phyloP scores from a whole-genome alignment of 2,329 filamentous ascomycete species.

The Cytospora piceae region DNA sequence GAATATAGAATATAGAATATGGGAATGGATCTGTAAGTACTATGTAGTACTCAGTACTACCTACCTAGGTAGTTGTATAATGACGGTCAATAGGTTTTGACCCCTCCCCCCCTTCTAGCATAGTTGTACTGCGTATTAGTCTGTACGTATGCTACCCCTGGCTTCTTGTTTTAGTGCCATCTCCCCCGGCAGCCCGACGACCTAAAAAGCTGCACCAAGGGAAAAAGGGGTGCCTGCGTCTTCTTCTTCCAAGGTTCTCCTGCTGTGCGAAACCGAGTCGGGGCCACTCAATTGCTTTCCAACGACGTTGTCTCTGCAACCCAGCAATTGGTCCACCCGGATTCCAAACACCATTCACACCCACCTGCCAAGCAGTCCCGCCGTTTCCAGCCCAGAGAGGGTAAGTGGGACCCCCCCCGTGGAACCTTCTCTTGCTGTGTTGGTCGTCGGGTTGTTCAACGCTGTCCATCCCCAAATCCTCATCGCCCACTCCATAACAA shows the following conservation, averaged over 20 bases:
- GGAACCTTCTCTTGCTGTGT: constrained; percentile 20
- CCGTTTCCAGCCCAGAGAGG: constrained; percentile 15
- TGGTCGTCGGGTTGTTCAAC: neutral
- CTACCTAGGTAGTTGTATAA: neutral
- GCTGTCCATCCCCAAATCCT: neutral
- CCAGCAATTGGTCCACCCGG: neutral
- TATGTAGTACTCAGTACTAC: too few relatives aligned
- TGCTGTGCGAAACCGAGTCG: neutral
- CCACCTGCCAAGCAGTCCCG: constrained; percentile 8
- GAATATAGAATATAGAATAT: too few relatives aligned
- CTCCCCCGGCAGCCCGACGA: neutral
- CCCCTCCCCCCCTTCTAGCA: too few relatives aligned
- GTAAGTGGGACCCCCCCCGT: constrained; percentile 18
- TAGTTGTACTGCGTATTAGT: neutral
- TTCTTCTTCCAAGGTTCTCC: neutral
- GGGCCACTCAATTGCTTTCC: neutral
- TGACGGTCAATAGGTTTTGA: too few relatives aligned
- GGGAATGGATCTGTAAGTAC: too few relatives aligned
- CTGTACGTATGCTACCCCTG: neutral
- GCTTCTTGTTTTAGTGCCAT: neutral
- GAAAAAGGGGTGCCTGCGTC: neutral
- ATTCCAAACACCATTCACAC: neutral
- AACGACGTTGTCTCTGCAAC: neutral
- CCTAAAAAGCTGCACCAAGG: neutral
- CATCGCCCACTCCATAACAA: constrained; percentile 15